Conservation (phyloP, 2,329 filamentous ascomycete genomes). For the Beauveria sp. region DNA sequence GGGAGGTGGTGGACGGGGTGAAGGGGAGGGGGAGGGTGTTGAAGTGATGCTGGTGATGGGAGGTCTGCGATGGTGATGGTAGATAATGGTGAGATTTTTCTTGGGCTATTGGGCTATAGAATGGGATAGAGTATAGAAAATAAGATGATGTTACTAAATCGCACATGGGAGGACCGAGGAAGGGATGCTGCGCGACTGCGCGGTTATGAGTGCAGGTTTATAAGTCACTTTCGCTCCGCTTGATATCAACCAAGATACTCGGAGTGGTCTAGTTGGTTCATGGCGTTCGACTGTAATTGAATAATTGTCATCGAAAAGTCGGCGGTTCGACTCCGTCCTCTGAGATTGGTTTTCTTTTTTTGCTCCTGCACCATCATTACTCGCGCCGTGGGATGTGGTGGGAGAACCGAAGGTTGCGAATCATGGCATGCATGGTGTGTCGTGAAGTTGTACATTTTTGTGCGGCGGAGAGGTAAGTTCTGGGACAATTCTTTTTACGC, state of each 20-base stretch:
- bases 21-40: slow-evolving; percentile 40
- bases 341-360: slow-evolving; percentile 13
- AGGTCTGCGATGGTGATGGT: background rate
- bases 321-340: slow-evolving; percentile 22
- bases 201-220: background rate
- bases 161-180: background rate
- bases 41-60: slow-evolving; percentile 10
- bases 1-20: slow-evolving; percentile 43
- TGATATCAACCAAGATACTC: slow-evolving; percentile 11
- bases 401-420: background rate
- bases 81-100: background rate
- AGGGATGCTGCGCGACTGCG: background rate
- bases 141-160: background rate
- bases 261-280: slow-evolving; percentile 23
- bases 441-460: background rate
- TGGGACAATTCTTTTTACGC: too few relatives aligned
- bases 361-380: background rate
- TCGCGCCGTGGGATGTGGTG: background rate
- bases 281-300: slow-evolving; percentile 21
- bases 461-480: too few relatives aligned
- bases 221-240: background rate
- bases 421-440: background rate
- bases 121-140: background rate
- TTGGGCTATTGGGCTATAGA: too few relatives aligned
- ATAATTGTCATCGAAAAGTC: slow-evolving; percentile 19